Conservation (phyloP, 1,284 basidiomycete species). For the Hymenochaete sp. region DNA sequence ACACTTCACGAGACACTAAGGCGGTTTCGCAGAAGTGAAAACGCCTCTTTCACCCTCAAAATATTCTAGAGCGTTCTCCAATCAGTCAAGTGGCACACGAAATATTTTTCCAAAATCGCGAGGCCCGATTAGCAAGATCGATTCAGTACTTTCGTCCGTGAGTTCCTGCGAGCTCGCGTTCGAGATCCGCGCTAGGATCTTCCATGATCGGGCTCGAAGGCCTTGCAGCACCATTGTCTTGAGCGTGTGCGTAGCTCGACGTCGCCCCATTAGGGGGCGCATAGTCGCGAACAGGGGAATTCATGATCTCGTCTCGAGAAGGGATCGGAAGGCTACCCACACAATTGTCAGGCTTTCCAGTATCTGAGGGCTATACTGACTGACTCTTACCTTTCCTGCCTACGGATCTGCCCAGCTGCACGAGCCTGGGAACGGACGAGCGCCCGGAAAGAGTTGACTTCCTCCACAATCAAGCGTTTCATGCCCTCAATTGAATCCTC, state of each 20-base stretch:
- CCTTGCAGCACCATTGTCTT: slow-evolving; percentile 28
- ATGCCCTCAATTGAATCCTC: slow-evolving; percentile 97
- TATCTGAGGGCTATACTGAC: background rate
- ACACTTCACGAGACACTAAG: background rate
- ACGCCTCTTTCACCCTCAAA: background rate
- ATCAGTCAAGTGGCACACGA: background rate
- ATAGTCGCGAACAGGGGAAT: slow-evolving; percentile 62
- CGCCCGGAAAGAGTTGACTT: slow-evolving; percentile 83
- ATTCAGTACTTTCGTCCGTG: slow-evolving; percentile 1
- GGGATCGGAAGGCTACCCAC: slow-evolving; percentile 60
- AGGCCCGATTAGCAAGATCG: too few relatives aligned
- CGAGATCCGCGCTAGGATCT: slow-evolving; percentile 80
- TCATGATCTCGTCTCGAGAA: slow-evolving; percentile 68
- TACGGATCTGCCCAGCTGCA: slow-evolving; percentile 54
- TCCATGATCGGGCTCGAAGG: slow-evolving; percentile 62
- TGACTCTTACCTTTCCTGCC: slow-evolving; percentile 56
- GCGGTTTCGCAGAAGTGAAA: background rate
- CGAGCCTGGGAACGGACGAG: slow-evolving; percentile 78
- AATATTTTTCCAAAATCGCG: background rate
- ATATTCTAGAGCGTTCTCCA: background rate
- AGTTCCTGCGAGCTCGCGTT: slow-evolving; percentile 60
- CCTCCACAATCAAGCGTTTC: slow-evolving; percentile 91
- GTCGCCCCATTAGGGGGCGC: slow-evolving; percentile 60
- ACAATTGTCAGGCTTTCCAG: background rate
- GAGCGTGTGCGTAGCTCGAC: slow-evolving; percentile 40